phyloP scores from a whole-genome alignment of 371 early-diverging fungal species.

The Syncephalastrum monosporum region DNA sequence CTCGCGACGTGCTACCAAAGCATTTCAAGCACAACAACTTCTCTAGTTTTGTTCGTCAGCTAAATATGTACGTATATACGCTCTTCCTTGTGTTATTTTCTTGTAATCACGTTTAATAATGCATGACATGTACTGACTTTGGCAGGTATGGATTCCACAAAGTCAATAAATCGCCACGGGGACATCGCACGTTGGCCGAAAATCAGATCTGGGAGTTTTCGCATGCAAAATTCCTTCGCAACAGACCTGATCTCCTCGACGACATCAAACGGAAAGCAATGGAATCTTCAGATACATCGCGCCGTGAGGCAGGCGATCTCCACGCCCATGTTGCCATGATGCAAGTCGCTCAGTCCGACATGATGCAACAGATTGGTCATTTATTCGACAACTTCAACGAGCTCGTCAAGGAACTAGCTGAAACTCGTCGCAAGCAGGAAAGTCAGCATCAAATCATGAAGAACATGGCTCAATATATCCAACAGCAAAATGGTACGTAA shows the following conservation, averaged over 20 bases:
- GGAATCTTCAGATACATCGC: constrained; percentile 69
- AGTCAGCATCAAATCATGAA: constrained; percentile 66
- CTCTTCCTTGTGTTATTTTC: neutral
- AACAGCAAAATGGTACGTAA: constrained; percentile 40
- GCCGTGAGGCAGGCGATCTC: constrained; percentile 74
- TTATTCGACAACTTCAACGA: constrained; percentile 69
- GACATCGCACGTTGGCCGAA: constrained; percentile 72
- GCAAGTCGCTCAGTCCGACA: constrained; percentile 73
- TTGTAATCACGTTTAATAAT: constrained; percentile 1
- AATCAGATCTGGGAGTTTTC: constrained; percentile 71
- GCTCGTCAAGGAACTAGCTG: constrained; percentile 70
- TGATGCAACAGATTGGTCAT: constrained; percentile 67
- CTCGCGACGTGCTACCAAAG: constrained; percentile 75
- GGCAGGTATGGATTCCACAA: constrained; percentile 71
- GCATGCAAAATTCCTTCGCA: constrained; percentile 52
- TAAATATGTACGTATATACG: constrained; percentile 80
- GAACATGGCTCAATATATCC: constrained; percentile 59
- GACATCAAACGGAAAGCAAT: constrained; percentile 66
- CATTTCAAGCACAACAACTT: constrained; percentile 88
- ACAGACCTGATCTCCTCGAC: constrained; percentile 55
- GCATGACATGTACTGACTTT: constrained; percentile 57
- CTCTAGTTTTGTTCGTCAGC: constrained; percentile 84
- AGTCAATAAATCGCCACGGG: constrained; percentile 72
- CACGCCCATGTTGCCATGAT: constrained; percentile 72
- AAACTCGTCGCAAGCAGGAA: constrained; percentile 62